Base-by-base conservation (phyloP, 352 stramenopile genomes). In the Pythium angustatum region DNA sequence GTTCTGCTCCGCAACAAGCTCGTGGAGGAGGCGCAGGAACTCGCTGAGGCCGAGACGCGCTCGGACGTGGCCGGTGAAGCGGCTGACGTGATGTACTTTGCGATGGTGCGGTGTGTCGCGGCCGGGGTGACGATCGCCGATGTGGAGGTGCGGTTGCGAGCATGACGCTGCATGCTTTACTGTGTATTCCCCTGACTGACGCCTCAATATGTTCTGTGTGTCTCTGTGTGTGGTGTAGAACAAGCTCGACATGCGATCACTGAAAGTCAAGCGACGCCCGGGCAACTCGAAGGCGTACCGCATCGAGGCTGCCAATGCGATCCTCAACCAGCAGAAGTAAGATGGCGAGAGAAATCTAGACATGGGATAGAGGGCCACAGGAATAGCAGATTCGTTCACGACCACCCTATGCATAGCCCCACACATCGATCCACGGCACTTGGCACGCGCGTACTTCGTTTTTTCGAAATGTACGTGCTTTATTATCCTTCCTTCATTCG, bases 21-120 rank as follows among this genome's bases (percentile, higher is more conserved):
- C 24, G 94, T 99, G 11, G 96, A 99, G 69, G 96, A 99, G 78
- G 93, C 93, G 22, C 95, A 98, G 69, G 93, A 98, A 64, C 83
- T 98, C 19, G 82, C 88, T 4, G 93, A 98, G 67, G 91, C 93
- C 7, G 76, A 95, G 64, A 90, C 71, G 5, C 73, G 81, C 31
- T 57, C 89, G 19, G 86, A 98, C 64, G 92, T 98, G 0, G 94
- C 95, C 9, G 92, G 90, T 34, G 96, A 99, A 74, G 84, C 97
- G 9, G 96, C 95, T 7, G 96, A 99, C 78, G 90, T 99, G 17
- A 77, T 98, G 66, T 99, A 99, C 71, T 99, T 99, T 76, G 92
- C 94, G 21, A 97, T 99, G 85, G 90, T 96, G 45, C 87, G 90
- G 52, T 97, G 93, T 41, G 81, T 92, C 8, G 94, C 94, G 38